Percentiles rank a stretch among this genome's conserved stretches.
Evolutionary conservation across 2,329 filamentous ascomycete genomes (phyloP).

Genomic region (Sporothrix protearum): DNA sequence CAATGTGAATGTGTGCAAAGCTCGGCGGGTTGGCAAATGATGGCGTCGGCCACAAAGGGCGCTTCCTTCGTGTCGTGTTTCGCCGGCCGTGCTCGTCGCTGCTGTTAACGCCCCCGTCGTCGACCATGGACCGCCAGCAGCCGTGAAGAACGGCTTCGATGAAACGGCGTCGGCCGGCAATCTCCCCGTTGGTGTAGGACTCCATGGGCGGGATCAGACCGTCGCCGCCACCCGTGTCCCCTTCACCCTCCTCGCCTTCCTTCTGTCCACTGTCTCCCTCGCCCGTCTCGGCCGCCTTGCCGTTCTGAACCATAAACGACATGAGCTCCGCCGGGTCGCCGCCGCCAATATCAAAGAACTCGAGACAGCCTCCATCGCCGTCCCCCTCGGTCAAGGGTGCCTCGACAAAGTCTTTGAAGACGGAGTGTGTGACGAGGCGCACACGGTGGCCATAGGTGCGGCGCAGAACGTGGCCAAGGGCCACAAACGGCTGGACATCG

Average conservation of each 20-base stretch:
- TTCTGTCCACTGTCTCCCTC: neutral
- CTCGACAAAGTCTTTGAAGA: conserved; percentile 65
- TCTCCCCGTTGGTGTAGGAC: conserved; percentile 70
- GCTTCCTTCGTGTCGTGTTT: neutral
- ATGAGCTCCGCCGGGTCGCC: conserved; percentile 72
- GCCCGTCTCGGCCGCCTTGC: conserved; percentile 34
- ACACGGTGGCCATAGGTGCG: conserved; percentile 67
- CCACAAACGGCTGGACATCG: conserved; percentile 73
- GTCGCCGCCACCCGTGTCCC: neutral
- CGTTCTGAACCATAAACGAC: conserved; percentile 91
- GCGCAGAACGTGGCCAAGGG: conserved; percentile 62
- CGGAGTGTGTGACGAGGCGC: conserved; percentile 67
- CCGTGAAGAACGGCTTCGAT: conserved; percentile 78
- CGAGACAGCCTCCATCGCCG: conserved; percentile 43
- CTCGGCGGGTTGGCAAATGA: conserved; percentile 63
- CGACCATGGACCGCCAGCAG: conserved; percentile 66
- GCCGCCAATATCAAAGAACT: conserved; percentile 69
- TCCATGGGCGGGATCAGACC: conserved; percentile 81
- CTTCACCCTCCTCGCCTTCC: neutral
- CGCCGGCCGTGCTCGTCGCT: neutral
- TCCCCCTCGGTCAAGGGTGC: conserved; percentile 47
- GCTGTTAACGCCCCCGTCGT: neutral
- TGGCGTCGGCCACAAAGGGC: conserved; percentile 62
- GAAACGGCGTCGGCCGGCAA: conserved; percentile 68
- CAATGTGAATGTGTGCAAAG: conserved; percentile 63